These are phyloP conservation scores for Neurospora sp. DNA, from an alignment of 495 filamentous ascomycete genomes.

Conservation along the genomic window DNA sequence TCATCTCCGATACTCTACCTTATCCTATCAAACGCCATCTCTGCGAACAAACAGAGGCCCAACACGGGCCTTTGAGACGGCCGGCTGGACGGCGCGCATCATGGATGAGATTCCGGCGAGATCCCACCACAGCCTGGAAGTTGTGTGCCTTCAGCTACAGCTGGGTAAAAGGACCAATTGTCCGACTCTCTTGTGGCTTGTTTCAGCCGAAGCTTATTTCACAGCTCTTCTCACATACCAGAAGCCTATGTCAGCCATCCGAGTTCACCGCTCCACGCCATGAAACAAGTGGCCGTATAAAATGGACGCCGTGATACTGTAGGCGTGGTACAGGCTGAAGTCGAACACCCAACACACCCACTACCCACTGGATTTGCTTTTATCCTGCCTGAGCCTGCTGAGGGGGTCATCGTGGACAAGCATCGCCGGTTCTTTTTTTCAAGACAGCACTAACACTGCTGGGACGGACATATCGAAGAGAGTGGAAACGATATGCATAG, in stretches of 20 bases:
- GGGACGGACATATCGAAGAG: background rate
- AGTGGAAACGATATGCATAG: background rate
- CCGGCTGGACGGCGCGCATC: background rate
- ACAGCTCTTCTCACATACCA: background rate
- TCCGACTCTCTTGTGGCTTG: background rate
- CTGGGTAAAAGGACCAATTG: background rate
- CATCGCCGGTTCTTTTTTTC: background rate
- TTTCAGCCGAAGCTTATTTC: background rate
- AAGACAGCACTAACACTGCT: background rate
- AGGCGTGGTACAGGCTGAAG: background rate
- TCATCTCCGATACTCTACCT: background rate
- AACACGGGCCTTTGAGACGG: background rate
- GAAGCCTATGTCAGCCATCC: background rate
- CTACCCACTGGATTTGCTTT: background rate
- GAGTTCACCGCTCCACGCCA: background rate
- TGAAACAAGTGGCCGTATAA: background rate
- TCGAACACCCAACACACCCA: background rate
- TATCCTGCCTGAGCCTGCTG: background rate
- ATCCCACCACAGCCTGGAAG: background rate
- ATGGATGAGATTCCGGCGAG: background rate
- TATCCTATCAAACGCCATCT: background rate
- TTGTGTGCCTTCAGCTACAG: background rate
- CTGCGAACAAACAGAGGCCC: background rate
- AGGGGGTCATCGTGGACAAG: background rate
- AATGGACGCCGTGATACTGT: background rate